Base-by-base conservation (phyloP, 2,329 filamentous ascomycete species). In the Neoarthrinium moseri region DNA sequence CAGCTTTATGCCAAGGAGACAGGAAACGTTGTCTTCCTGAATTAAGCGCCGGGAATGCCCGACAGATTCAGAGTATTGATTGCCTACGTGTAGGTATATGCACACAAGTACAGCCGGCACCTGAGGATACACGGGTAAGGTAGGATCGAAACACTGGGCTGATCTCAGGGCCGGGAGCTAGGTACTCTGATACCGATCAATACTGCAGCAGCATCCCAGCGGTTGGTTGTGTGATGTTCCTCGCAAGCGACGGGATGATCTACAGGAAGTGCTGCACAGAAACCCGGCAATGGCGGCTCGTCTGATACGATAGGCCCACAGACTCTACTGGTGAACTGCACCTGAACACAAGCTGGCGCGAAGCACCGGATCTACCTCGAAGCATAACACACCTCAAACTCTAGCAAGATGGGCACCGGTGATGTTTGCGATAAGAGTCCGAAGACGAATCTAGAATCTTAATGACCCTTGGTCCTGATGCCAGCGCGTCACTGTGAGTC, bases 221-320 rank as follows among this genome's bases (percentile, higher is more conserved):
- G 39, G 40, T 50, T 45, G 21, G 27, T 46, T 37, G 32, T 45
- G 48, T 45, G 26, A 42, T 37, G 37, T 47, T 50, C 26, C 45
- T 35, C 49, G 29, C 37, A 46, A 55, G 52, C 51, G 42, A 51
- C 51, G 50, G 46, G 50, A 53, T 46, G 52, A 57, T 54, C 52
- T 55, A 46, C 43, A 48, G 32, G 27, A 48, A 46, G 38, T 51
- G 47, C 26, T 49, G 43, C 18, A 52, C 35, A 46, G 51, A 48
- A 48, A 45, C 45, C 49, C 51, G 53, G 54, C 53, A 56, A 54
- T 47, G 46, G 53, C 50, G 51, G 52, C 50, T 55, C 50, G 51
- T 49, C 49, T 60, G 53, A 62, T 55, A 54, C 54, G 51, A 56
- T 35, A 33, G 21, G 21, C n/a, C 39, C 39, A 42, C 39, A 33